Base-by-base conservation (phyloP, 768 basidiomycete species). In the Tylopilus rubrobrunneus region DNA sequence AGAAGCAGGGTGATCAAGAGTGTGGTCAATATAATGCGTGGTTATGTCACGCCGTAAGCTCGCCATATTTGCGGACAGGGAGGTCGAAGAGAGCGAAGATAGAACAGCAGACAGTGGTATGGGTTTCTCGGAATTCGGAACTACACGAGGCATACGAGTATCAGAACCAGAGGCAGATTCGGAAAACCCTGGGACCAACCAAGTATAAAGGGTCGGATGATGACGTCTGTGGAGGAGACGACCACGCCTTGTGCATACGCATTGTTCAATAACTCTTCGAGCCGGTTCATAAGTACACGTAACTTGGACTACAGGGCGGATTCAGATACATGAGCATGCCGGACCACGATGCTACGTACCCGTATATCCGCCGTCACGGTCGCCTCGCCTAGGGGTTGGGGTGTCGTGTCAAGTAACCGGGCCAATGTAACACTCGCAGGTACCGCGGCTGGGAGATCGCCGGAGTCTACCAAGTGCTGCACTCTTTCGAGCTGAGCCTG, bases 211-310 rank as follows among this genome's bases (percentile, higher is more conserved):
- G 79, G 70, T 49, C 71, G 73, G 48, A 90, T 75, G 28, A 71
- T 67, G 28, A 89, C 59, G 55, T 77, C 75, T 15, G 74, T 74
- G 4, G 79, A 70, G 25, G 78, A 76, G 28, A 87, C 65, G 3
- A 74, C 62, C 25, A 91, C 67, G 62, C 85, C 77, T 61, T 82
- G 77, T 21, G 79, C 68, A 62, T 82, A 90, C 3, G 85, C 85
- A 45, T 88, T 83, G 58, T 76, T 80, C 23, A 92, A 74, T 61
- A 89, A 83, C 56, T 91, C 90, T 63, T 89, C 83, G 7, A 81
- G 69, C 36, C 80, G 79, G 51, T 85, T 82, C 62, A 76, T 76
- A 25, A 78, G 67, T 9, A 80, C 76, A 55, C 76, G 77, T 53
- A 83, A 77, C 58, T 74, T 81, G 47, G 72, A 75, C 89, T 92